Evolutionary conservation across 169 alveolate species (phyloP).

Genomic region (Plasmodium malariae): DNA sequence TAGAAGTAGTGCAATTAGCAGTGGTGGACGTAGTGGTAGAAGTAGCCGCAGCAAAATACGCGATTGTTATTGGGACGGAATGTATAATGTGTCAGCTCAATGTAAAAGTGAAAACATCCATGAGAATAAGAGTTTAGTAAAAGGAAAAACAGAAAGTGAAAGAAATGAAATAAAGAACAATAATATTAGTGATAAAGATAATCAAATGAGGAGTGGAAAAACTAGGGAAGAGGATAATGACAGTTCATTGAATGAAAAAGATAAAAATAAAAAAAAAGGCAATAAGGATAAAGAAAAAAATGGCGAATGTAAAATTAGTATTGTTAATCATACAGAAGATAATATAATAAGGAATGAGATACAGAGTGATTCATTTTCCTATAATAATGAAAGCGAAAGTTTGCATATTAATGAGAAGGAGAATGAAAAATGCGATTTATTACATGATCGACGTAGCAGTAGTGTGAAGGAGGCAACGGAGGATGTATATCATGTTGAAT

Average conservation of each 20-base stretch:
- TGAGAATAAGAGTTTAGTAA: background rate
- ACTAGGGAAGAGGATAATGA: background rate
- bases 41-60: slow-evolving; percentile 6
- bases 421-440: background rate
- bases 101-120: background rate
- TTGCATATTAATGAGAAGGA: background rate
- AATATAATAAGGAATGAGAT: background rate
- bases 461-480: background rate
- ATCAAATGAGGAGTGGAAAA: background rate
- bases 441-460: background rate
- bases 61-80: too few relatives aligned
- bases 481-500: background rate
- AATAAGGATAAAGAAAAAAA: background rate
- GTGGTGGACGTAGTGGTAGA: too few relatives aligned
- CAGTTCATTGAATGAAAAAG: background rate
- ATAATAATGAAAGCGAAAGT: background rate
- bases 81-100: background rate
- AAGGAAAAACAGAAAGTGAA: background rate
- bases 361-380: background rate
- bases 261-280: background rate
- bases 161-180: background rate
- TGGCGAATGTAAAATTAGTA: background rate
- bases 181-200: background rate
- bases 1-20: too few relatives aligned
- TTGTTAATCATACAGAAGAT: too few relatives aligned